Evolutionary conservation across 768 basidiomycete genomes (phyloP).

Genomic region (Hemileccinum rubropunctum): DNA sequence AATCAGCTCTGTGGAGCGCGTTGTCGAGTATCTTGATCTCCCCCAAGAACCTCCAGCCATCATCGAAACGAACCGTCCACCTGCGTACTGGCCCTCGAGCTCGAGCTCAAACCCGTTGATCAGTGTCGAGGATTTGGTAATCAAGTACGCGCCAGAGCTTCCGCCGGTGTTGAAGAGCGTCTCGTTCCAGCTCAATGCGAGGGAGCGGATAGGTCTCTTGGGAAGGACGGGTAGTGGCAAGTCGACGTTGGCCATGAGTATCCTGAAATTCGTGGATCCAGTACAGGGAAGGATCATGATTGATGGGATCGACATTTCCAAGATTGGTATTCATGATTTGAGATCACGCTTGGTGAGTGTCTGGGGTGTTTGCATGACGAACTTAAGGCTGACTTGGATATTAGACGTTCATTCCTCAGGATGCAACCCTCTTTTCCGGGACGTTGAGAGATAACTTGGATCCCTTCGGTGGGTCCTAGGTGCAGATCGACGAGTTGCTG

Average conservation of each 20-base stretch:
- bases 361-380: slow-evolving; percentile 1
- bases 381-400: not conserved
- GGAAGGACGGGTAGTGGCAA: slow-evolving; percentile 85
- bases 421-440: slow-evolving; percentile 78
- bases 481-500: not conserved
- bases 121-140: slow-evolving; percentile 66
- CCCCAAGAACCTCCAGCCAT: slow-evolving; percentile 82
- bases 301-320: slow-evolving; percentile 86
- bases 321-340: slow-evolving; percentile 80
- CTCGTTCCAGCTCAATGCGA: slow-evolving; percentile 67
- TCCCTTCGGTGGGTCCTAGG: slow-evolving; percentile 50
- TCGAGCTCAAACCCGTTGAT: slow-evolving; percentile 57
- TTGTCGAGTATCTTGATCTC: slow-evolving; percentile 87
- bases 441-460: slow-evolving; percentile 74
- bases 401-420: slow-evolving; percentile 77
- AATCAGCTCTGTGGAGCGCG: slow-evolving; percentile 79
- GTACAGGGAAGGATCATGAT: slow-evolving; percentile 70
- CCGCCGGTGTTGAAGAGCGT: slow-evolving; percentile 76
- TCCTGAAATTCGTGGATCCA: slow-evolving; percentile 84
- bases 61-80: slow-evolving; percentile 72
- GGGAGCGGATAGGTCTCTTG: slow-evolving; percentile 75
- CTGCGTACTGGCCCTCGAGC: slow-evolving; percentile 91
- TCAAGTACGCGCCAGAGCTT: slow-evolving; percentile 84
- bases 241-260: slow-evolving; percentile 82
- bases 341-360: slow-evolving; percentile 64